A percentile compares a stretch with the other conserved stretches of the same genome.
Evolutionary conservation across 1,284 basidiomycete species (phyloP).

Genomic region (Rhodotorula sp.): DNA sequence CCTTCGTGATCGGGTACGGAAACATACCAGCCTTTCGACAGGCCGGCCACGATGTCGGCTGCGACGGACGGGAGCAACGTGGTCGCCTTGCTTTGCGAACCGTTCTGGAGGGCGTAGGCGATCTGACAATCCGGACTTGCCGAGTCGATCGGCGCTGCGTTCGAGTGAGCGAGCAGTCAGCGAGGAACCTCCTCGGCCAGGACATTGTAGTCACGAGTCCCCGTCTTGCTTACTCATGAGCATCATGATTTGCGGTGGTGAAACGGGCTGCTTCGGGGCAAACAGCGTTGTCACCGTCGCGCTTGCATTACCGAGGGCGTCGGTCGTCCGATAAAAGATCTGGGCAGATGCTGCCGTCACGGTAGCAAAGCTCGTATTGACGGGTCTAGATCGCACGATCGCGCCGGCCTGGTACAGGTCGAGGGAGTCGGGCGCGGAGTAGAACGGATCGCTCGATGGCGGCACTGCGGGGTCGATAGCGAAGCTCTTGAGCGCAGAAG

Average conservation of each 20-base stretch:
- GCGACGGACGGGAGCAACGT: neutral
- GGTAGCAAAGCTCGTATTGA: neutral
- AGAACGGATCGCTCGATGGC: neutral
- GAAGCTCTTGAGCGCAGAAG: neutral
- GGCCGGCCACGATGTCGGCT: slow-evolving; percentile 4
- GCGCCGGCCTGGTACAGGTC: neutral
- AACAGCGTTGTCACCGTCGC: slow-evolving; percentile 11
- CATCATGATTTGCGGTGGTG: slow-evolving; percentile 3
- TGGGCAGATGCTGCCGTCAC: neutral
- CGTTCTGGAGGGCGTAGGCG: slow-evolving; percentile 2
- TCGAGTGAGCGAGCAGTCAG: neutral
- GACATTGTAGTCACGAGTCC: neutral
- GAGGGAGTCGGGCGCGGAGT: neutral
- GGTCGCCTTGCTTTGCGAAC: neutral
- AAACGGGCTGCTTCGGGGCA: neutral
- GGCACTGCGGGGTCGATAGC: neutral
- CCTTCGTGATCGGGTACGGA: slow-evolving; percentile 12
- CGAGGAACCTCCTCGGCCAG: neutral
- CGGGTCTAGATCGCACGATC: neutral
- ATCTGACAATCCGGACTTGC: slow-evolving; percentile 3
- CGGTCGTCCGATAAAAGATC: slow-evolving; percentile 8
- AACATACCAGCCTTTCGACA: slow-evolving; percentile 8
- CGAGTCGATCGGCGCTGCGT: slow-evolving; percentile 10
- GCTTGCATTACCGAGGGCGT: neutral
- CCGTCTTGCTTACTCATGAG: neutral